These are phyloP conservation scores for Pisolithus orientalis DNA, from an alignment of 768 basidiomycete species.

Conservation along the genomic window DNA sequence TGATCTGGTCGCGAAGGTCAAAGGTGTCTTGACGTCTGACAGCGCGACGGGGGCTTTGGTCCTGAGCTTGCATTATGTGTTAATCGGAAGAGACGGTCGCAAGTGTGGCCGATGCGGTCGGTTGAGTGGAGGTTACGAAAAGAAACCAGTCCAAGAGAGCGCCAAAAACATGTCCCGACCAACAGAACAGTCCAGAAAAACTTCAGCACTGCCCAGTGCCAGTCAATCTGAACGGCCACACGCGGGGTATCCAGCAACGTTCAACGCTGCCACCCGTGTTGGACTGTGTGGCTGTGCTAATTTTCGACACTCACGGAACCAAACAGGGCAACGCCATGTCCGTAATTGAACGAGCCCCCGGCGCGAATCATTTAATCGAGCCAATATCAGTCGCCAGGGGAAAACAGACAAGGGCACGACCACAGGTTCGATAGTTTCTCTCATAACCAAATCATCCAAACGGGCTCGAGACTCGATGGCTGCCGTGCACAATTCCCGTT, in stretches of 20 bases:
- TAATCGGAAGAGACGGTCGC: not conserved
- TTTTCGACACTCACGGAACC: not conserved
- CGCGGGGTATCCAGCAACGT: not conserved
- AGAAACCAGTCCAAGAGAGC: not conserved
- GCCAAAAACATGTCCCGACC: not conserved
- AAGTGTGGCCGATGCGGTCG: not conserved
- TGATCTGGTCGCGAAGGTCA: constrained; percentile 64
- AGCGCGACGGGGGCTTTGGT: constrained; percentile 11
- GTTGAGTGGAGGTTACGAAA: not conserved
- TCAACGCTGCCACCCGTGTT: not conserved
- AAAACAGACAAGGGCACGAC: constrained; percentile 13
- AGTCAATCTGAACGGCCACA: not conserved
- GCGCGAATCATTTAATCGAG: too few species aligned
- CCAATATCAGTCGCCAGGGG: constrained; percentile 14
- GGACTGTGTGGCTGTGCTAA: constrained; percentile 1
- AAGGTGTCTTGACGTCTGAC: constrained; percentile 54
- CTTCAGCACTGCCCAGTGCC: not conserved
- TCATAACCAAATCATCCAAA: constrained; percentile 29
- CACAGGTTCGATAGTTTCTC: constrained; percentile 40
- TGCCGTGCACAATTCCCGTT: constrained; percentile 31
- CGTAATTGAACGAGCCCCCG: too few species aligned
- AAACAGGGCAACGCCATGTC: too few species aligned
- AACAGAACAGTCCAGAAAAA: too few species aligned
- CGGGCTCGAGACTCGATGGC: constrained; percentile 11
- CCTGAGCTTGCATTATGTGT: constrained; percentile 23